These are phyloP conservation scores for Cladophialophora psammophila DNA, from an alignment of 2,329 filamentous ascomycete species.

Conservation along the genomic window DNA sequence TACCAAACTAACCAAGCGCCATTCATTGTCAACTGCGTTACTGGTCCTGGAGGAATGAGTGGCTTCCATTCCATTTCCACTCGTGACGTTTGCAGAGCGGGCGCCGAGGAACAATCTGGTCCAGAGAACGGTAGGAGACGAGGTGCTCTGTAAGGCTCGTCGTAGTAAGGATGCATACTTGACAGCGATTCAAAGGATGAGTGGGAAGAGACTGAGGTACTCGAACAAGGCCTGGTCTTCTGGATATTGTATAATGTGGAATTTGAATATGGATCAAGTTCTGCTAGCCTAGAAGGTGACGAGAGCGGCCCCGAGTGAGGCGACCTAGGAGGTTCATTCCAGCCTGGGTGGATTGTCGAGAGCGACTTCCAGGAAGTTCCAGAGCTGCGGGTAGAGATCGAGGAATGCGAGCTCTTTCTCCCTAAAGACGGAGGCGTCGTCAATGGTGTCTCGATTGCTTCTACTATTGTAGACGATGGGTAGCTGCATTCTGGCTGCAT, in stretches of 20 bases:
- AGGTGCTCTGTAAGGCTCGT: not conserved
- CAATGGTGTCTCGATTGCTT: not conserved
- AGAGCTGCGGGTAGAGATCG: slow-evolving; percentile 5
- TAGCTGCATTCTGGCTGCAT: not conserved
- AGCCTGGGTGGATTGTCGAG: slow-evolving; percentile 16
- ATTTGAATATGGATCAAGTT: not conserved
- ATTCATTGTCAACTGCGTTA: not conserved
- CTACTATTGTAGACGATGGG: not conserved
- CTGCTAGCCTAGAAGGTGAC: not conserved
- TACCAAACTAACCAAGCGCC: not conserved
- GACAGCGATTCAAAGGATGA: not conserved
- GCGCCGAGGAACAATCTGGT: not conserved
- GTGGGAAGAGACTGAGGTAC: not conserved
- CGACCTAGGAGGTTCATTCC: slow-evolving; percentile 3
- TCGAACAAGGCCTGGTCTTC: not conserved
- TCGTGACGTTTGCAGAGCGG: not conserved
- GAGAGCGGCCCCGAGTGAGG: not conserved
- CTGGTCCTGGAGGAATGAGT: not conserved
- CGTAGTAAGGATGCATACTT: not conserved
- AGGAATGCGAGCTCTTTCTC: slow-evolving; percentile 3
- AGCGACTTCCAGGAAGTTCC: slow-evolving; percentile 1
- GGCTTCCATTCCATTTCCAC: not conserved
- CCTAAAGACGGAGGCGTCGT: not conserved
- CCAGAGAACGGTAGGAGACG: not conserved
- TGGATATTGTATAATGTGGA: not conserved